Percentiles rank a stretch among this genome's conserved stretches.
phyloP scores from a whole-genome alignment of 1,139 yeast genomes.

The Yamadazyma dendronema region DNA sequence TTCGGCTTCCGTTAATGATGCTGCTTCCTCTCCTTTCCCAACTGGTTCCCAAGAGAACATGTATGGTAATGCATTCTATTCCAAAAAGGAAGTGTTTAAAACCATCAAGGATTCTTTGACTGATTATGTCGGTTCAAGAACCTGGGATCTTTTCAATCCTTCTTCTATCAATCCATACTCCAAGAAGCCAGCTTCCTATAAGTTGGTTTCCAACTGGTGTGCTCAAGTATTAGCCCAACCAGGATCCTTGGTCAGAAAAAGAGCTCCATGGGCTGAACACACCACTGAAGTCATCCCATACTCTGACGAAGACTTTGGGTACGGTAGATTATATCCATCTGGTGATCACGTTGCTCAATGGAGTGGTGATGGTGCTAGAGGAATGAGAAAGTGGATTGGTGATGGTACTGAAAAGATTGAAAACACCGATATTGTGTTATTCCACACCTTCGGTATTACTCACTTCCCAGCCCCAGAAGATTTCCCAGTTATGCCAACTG shows the following conservation, averaged over 20 bases:
- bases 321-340: conserved; percentile 70
- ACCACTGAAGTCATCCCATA: conserved; percentile 70
- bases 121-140: conserved; percentile 61
- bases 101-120: conserved; percentile 69
- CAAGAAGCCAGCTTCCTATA: conserved; percentile 72
- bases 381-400: conserved; percentile 73
- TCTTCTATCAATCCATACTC: conserved; percentile 63
- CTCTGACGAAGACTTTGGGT: conserved; percentile 48
- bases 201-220: conserved; percentile 74
- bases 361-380: conserved; percentile 70
- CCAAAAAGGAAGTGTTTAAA: conserved; percentile 62
- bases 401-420: conserved; percentile 62
- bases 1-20: conserved; percentile 71
- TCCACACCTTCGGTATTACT: conserved; percentile 81
- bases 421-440: conserved; percentile 67
- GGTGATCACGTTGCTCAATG: conserved; percentile 80
- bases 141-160: conserved; percentile 82
- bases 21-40: conserved; percentile 55
- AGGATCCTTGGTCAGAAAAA: conserved; percentile 71
- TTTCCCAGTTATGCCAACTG: conserved; percentile 88
- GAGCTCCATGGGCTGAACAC: conserved; percentile 79
- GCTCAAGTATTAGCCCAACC: conserved; percentile 72
- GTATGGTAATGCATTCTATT: conserved; percentile 72
- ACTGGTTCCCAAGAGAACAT: conserved; percentile 65
- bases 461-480: conserved; percentile 90